phyloP scores from a whole-genome alignment of 495 filamentous ascomycete genomes.

The Astrocystis sublimbata region DNA sequence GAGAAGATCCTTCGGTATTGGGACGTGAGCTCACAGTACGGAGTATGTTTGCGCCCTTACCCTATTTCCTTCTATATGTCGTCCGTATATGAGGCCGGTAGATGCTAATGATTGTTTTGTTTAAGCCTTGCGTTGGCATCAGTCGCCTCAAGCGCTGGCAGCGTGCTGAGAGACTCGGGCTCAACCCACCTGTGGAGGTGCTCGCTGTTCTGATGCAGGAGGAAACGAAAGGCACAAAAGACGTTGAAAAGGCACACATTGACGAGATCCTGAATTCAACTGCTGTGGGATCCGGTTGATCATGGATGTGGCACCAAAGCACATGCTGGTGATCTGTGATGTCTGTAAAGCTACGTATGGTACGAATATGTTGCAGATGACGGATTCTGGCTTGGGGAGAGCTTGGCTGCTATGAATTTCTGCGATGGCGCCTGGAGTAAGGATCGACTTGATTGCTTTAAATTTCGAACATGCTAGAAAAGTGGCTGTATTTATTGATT shows the following conservation, averaged over 20 bases:
- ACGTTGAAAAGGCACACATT: constrained; percentile 67
- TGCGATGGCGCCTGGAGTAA: constrained; percentile 32
- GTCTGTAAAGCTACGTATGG: constrained; percentile 19
- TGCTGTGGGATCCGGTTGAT: constrained; percentile 32
- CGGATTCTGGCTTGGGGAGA: constrained; percentile 6
- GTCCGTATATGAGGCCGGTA: not conserved
- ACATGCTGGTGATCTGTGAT: not conserved
- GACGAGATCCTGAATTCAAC: constrained; percentile 72
- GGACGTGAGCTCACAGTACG: constrained; percentile 85
- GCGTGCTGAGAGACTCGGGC: constrained; percentile 71
- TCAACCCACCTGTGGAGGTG: constrained; percentile 91
- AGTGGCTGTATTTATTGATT: not conserved
- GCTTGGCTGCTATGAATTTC: constrained; percentile 8
- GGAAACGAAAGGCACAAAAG: constrained; percentile 51
- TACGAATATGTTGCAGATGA: constrained; percentile 1
- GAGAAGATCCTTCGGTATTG: constrained; percentile 90
- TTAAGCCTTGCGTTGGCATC: constrained; percentile 88
- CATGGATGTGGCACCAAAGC: not conserved
- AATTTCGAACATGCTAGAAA: constrained; percentile 3
- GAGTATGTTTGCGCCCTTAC: constrained; percentile 59
- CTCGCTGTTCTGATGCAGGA: constrained; percentile 79
- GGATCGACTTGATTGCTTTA: constrained; percentile 19
- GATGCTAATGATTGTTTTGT: constrained; percentile 15
- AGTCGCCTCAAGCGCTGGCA: constrained; percentile 82
- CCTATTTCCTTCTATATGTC: no score